Base-by-base conservation (phyloP, 306 rosid genomes). In the Sicyos edulis region DNA sequence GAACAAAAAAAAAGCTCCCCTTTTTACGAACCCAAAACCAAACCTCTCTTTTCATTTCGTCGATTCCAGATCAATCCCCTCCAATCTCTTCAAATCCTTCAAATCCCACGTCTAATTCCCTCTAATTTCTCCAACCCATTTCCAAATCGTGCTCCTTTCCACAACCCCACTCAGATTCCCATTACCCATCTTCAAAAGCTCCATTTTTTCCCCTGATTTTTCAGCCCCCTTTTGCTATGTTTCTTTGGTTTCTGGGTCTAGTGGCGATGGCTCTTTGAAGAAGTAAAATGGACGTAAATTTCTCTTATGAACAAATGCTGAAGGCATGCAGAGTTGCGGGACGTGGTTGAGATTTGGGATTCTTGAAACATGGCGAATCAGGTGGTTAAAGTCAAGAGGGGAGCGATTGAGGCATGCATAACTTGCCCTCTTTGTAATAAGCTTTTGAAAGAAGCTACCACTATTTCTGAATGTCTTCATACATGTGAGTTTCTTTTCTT, bases 391-490 rank as follows among this genome's bases (percentile, higher is more conserved):
- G 96, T 85, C 24, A 84, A 52, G 70, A 86, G 97, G 84, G 87
- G 86, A 50, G 68, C 84, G 81, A 81, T 93, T 85, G 80, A 40
- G 60, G 86, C 92, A 86, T 91, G 99, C 99, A 88, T 93, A 90
- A 93, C 92, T 74, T 93, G 99, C 75, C 91, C 95, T 14, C 90
- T 93, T 16, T 93, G 97, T 76, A 53, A 87, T 59, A 86, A 91
- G 73, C 73, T 93, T 53, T 88, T 85, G 78, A 85, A 72, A 50
- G 97, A 93, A 70, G 97, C 99, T 55, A 93, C 99, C 45, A 93
- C 99, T 72, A 89, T 93, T 74, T 85, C 97, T 44, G 97, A 91
- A 85, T 93, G 99, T 59, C 99, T 93, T 71, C 99, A 93, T 78
- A 93, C 99, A 80, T 91, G 99, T 93, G 75, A 91, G 96, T 72